Percentiles rank a stretch among this genome's conserved stretches.
phyloP scores from a whole-genome alignment of 2,329 filamentous ascomycete species.

The Monosporascus sp. region DNA sequence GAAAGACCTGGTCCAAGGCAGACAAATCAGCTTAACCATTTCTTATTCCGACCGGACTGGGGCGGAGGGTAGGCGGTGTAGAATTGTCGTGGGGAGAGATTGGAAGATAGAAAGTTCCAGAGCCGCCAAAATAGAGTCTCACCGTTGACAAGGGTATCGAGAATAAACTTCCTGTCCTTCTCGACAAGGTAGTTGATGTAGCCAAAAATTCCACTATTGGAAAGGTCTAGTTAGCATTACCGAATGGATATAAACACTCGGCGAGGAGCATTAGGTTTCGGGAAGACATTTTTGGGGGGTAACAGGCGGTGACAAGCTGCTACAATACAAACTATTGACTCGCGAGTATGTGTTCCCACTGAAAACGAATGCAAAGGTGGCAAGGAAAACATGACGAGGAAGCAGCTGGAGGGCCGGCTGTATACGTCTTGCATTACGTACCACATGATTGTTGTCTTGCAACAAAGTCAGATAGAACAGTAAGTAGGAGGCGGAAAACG shows the following conservation, averaged over 20 bases:
- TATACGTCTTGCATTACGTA: constrained; percentile 19
- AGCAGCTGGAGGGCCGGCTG: neutral
- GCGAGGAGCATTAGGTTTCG: neutral
- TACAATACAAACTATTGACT: neutral
- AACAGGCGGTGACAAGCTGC: neutral
- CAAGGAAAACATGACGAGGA: neutral
- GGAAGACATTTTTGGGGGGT: neutral
- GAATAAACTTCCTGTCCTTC: constrained; percentile 94
- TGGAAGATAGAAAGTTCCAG: constrained; percentile 1
- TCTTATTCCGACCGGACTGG: neutral
- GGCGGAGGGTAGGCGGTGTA: neutral
- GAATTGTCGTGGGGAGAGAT: neutral
- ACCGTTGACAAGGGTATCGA: constrained; percentile 96
- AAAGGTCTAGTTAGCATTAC: constrained; percentile 19
- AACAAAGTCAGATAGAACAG: neutral
- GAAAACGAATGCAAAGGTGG: neutral
- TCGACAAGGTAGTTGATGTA: constrained; percentile 99
- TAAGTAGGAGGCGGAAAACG: neutral
- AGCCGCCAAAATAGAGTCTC: constrained; percentile 31
- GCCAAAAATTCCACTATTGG: constrained; percentile 80
- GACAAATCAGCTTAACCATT: constrained; percentile 21
- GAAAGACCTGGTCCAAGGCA: constrained; percentile 62
- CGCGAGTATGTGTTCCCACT: neutral
- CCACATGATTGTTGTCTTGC: constrained; percentile 23
- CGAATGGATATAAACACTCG: constrained; percentile 2